phyloP scores from a whole-genome alignment of 371 early-diverging fungal genomes.

The Rhizopus sp. region DNA sequence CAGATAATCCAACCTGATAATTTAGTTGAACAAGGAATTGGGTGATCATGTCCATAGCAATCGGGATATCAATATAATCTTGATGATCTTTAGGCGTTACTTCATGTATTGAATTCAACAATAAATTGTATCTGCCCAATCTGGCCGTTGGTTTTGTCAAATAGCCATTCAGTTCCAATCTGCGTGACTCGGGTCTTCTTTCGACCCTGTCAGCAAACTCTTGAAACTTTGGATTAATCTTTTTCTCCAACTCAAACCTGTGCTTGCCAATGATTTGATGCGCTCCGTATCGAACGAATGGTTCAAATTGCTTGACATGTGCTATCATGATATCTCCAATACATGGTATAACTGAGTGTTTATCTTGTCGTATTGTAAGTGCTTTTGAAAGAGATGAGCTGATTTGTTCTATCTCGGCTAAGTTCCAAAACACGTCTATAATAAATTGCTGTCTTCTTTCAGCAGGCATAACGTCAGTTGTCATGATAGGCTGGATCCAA shows the following conservation, averaged over 20 bases:
- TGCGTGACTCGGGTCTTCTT: constrained; percentile 75
- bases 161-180: constrained; percentile 79
- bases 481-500: constrained; percentile 77
- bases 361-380: constrained; percentile 73
- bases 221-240: constrained; percentile 64
- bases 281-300: constrained; percentile 88
- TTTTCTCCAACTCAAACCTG: constrained; percentile 77
- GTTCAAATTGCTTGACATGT: constrained; percentile 71
- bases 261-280: constrained; percentile 85
- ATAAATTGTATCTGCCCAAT: constrained; percentile 84
- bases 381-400: constrained; percentile 71
- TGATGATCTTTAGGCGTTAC: constrained; percentile 77
- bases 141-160: constrained; percentile 84
- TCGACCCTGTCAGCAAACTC: constrained; percentile 79
- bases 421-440: constrained; percentile 83
- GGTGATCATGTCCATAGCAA: constrained; percentile 70
- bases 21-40: constrained; percentile 74
- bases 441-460: constrained; percentile 73
- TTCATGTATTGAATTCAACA: constrained; percentile 81
- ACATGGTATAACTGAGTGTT: constrained; percentile 66
- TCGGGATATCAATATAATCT: constrained; percentile 65
- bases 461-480: constrained; percentile 66
- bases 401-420: constrained; percentile 71
- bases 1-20: constrained; percentile 82
- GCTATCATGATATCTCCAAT: constrained; percentile 85